Evolutionary conservation across 1,284 basidiomycete genomes (phyloP).

Genomic region (Anthracocystis walkeri): DNA sequence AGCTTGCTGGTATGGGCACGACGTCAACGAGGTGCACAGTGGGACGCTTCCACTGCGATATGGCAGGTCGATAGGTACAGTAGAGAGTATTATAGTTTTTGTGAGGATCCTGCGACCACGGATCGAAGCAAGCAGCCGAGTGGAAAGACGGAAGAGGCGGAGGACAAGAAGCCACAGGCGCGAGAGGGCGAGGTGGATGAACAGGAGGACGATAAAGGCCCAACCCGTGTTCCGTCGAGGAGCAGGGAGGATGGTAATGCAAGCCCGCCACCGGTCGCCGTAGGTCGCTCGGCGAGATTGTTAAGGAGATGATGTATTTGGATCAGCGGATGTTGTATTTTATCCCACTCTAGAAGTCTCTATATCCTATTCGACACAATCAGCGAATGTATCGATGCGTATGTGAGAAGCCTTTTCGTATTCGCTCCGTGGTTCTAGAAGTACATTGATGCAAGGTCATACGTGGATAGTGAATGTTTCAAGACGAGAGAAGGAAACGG

Average conservation of each 20-base stretch:
- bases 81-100: conserved; percentile 51
- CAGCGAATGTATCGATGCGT: neutral
- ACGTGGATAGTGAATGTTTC: neutral
- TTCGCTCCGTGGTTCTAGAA: conserved; percentile 17
- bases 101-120: conserved; percentile 28
- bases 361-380: neutral
- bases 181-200: neutral
- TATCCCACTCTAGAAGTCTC: no score
- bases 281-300: conserved; percentile 21
- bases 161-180: neutral
- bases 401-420: neutral
- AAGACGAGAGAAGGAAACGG: neutral
- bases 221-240: conserved; percentile 19
- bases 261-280: conserved; percentile 22
- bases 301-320: conserved; percentile 16
- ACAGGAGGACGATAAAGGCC: conserved; percentile 29
- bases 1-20: conserved; percentile 59
- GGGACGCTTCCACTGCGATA: conserved; percentile 52
- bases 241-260: conserved; percentile 15
- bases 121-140: conserved; percentile 24
- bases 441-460: conserved; percentile 23
- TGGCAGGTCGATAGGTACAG: conserved; percentile 56
- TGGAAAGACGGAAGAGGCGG: neutral
- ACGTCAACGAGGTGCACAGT: conserved; percentile 58
- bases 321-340: neutral